A percentile compares a stretch with the other conserved stretches of the same genome.
Evolutionary conservation across 257 asterid genomes (phyloP).

Genomic region (Capsicum pubescens): DNA sequence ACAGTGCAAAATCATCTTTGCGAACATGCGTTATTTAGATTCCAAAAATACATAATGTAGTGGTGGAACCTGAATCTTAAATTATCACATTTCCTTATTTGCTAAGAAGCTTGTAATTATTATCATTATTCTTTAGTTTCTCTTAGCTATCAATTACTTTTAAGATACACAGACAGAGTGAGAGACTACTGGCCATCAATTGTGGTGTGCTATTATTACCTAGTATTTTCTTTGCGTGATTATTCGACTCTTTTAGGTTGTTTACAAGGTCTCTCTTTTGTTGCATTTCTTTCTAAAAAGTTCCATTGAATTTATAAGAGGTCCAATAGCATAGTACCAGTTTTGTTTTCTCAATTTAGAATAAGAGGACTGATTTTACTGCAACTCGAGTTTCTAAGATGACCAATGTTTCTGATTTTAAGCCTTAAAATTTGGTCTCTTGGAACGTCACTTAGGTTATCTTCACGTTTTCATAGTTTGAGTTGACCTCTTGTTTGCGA

Average conservation of each 20-base stretch:
- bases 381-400: not conserved
- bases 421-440: constrained; percentile 1
- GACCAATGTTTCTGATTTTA: not conserved
- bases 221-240: not conserved
- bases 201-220: not conserved
- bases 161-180: not conserved
- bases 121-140: not conserved
- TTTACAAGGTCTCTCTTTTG: constrained; percentile 12
- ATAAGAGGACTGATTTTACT: not conserved
- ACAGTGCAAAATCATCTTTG: not conserved
- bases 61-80: constrained; percentile 7
- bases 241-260: not conserved
- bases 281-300: not conserved
- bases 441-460: not conserved
- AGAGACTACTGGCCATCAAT: not conserved
- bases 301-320: not conserved
- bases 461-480: not conserved
- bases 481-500: constrained; percentile 10
- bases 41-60: not conserved
- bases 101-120: not conserved
- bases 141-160: not conserved
- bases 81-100: not conserved
- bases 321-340: not conserved
- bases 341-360: constrained; percentile 8
- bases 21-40: not conserved